These are phyloP conservation scores for Ophiostoma ips DNA, from an alignment of 2,329 filamentous ascomycete genomes.

Conservation along the genomic window DNA sequence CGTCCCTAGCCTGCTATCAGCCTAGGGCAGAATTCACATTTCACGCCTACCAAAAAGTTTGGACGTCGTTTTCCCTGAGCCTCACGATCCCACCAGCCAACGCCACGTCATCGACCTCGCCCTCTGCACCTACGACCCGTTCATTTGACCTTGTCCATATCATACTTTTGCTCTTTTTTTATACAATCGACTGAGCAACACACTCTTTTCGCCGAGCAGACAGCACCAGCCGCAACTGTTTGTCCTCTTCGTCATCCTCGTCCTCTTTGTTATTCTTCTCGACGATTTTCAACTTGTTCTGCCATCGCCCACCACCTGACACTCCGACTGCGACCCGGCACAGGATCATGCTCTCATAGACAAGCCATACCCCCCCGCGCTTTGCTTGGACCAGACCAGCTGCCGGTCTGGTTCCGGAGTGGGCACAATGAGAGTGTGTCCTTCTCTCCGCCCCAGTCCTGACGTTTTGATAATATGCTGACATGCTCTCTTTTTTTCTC, in stretches of 20 bases:
- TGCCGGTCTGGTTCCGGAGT: background rate
- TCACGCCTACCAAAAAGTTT: background rate
- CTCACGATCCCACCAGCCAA: background rate
- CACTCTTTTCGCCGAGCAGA: too few relatives aligned
- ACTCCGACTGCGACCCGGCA: too few relatives aligned
- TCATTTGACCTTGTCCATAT: too few relatives aligned
- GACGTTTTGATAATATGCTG: background rate
- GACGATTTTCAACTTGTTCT: too few relatives aligned
- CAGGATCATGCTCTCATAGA: background rate
- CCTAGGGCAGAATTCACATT: background rate
- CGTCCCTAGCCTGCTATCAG: background rate
- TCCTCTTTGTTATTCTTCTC: background rate
- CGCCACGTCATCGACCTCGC: too few relatives aligned
- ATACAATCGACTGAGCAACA: too few relatives aligned
- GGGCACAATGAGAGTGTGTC: background rate
- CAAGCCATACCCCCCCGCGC: background rate
- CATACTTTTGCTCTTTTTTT: too few relatives aligned
- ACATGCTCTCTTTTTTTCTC: background rate
- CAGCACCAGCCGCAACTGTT: too few relatives aligned
- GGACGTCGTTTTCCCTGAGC: background rate
- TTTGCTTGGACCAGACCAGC: background rate
- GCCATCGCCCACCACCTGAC: too few relatives aligned
- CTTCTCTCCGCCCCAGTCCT: too few relatives aligned
- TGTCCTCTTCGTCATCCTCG: background rate
- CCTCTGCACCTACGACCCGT: too few relatives aligned